A percentile compares a stretch with the other conserved stretches of the same genome.
Conservation (phyloP, 1,284 basidiomycete genomes). For the Pascua guehoae region DNA sequence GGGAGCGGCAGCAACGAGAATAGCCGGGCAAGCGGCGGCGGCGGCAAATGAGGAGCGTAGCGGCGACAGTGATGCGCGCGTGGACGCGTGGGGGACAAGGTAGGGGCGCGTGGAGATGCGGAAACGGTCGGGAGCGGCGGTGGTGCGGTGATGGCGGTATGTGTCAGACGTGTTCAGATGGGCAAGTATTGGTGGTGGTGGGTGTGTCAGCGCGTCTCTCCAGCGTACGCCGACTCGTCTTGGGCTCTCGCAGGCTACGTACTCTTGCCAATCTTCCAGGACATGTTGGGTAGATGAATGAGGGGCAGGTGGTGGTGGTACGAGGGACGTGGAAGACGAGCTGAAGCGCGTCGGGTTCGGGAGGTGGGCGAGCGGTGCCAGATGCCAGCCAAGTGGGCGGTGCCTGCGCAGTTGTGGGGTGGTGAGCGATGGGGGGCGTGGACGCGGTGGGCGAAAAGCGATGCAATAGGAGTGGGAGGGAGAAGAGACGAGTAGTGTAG, state of each 20-base stretch:
- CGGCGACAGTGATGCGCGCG: neutral
- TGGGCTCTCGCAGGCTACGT: slow-evolving; percentile 17
- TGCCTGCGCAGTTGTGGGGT: neutral
- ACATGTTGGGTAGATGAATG: slow-evolving; percentile 32
- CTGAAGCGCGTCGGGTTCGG: neutral
- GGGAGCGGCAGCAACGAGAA: too few relatives aligned
- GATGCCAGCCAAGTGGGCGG: neutral
- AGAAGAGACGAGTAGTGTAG: slow-evolving; percentile 2
- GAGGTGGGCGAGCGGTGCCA: slow-evolving; percentile 1
- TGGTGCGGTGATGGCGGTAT: too few relatives aligned
- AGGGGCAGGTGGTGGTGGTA: neutral
- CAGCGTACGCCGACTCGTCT: too few relatives aligned
- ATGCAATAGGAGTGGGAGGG: slow-evolving; percentile 4
- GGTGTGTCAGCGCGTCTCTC: slow-evolving; percentile 11
- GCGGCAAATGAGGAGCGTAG: neutral
- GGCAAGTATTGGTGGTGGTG: slow-evolving; percentile 3
- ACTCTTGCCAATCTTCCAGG: slow-evolving; percentile 54
- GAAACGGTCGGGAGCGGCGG: too few relatives aligned
- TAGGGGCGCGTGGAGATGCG: neutral
- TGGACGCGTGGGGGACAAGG: slow-evolving; percentile 54
- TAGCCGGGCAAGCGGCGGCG: neutral
- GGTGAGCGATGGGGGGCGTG: neutral
- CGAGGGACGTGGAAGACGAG: neutral
- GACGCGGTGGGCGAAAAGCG: neutral
- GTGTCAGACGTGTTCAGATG: slow-evolving; percentile 1